phyloP scores from a whole-genome alignment of 2,329 filamentous ascomycete genomes.

The Ophiocordyceps robertsii region DNA sequence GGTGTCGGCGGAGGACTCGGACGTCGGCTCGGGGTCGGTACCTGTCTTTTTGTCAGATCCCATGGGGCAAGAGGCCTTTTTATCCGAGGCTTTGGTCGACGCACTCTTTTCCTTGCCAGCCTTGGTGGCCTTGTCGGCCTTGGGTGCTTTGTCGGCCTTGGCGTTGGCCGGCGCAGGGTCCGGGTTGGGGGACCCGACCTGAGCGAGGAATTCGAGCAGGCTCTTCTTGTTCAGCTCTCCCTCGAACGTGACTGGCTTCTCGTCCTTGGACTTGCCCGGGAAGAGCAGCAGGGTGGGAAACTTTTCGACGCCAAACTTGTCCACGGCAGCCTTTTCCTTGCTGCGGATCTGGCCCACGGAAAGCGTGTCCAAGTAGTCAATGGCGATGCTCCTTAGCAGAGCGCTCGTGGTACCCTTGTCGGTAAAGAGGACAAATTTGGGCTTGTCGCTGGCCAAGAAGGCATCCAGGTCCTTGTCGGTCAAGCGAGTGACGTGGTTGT shows the following conservation, averaged over 20 bases:
- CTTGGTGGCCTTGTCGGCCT: constrained; percentile 16
- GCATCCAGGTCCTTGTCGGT: constrained; percentile 65
- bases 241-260: constrained; percentile 58
- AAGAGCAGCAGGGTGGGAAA: constrained; percentile 76
- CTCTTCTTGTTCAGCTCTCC: constrained; percentile 76
- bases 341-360: constrained; percentile 69
- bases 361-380: constrained; percentile 77
- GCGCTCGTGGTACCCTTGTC: constrained; percentile 84
- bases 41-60: constrained; percentile 19
- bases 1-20: constrained; percentile 17
- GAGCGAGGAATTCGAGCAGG: constrained; percentile 71
- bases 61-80: constrained; percentile 9
- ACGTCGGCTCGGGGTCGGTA: constrained; percentile 13
- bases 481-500: constrained; percentile 76
- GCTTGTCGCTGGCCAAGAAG: constrained; percentile 59
- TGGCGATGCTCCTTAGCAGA: constrained; percentile 69
- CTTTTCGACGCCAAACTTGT: constrained; percentile 60
- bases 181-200: constrained; percentile 66
- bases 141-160: constrained; percentile 15
- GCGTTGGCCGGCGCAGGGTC: constrained; percentile 41
- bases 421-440: constrained; percentile 85
- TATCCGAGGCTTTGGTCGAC: constrained; percentile 14
- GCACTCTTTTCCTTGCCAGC: constrained; percentile 22
- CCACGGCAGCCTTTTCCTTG: constrained; percentile 60
- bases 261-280: constrained; percentile 41